These are phyloP conservation scores for Wickerhamiella brachini DNA, from an alignment of 805 yeast species.

Conservation along the genomic window DNA sequence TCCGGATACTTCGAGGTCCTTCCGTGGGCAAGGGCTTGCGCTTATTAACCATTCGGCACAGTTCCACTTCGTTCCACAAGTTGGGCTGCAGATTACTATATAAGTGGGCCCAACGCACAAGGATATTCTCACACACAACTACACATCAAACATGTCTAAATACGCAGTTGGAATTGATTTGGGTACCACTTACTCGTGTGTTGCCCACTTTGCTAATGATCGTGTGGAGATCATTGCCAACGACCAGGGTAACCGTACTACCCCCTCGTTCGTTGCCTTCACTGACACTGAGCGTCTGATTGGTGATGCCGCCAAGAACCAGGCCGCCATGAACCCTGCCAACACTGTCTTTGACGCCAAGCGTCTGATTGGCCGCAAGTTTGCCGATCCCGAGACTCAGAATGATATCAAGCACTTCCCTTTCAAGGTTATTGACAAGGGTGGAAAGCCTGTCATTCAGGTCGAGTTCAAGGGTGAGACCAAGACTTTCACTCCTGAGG, in stretches of 20 bases:
- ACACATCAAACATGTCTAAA: conserved; percentile 12
- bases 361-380: conserved; percentile 82
- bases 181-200: conserved; percentile 97
- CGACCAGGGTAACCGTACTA: conserved; percentile 97
- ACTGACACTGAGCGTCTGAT: conserved; percentile 89
- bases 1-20: neutral
- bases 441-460: conserved; percentile 75
- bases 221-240: conserved; percentile 92
- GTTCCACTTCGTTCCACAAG: conserved; percentile 1
- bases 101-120: neutral
- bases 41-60: neutral
- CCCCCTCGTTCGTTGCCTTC: conserved; percentile 94
- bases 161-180: conserved; percentile 33
- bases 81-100: neutral
- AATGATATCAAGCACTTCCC: conserved; percentile 82
- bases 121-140: neutral
- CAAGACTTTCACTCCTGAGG: conserved; percentile 84
- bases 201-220: conserved; percentile 73
- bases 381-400: conserved; percentile 63
- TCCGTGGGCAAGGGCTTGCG: neutral
- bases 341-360: conserved; percentile 94
- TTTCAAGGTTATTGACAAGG: conserved; percentile 60
- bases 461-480: conserved; percentile 83
- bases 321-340: conserved; percentile 90
- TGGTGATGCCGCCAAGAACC: conserved; percentile 98